Evolutionary conservation across 2,329 filamentous ascomycete genomes (phyloP).

Genomic region (Colletotrichum liaoningense): DNA sequence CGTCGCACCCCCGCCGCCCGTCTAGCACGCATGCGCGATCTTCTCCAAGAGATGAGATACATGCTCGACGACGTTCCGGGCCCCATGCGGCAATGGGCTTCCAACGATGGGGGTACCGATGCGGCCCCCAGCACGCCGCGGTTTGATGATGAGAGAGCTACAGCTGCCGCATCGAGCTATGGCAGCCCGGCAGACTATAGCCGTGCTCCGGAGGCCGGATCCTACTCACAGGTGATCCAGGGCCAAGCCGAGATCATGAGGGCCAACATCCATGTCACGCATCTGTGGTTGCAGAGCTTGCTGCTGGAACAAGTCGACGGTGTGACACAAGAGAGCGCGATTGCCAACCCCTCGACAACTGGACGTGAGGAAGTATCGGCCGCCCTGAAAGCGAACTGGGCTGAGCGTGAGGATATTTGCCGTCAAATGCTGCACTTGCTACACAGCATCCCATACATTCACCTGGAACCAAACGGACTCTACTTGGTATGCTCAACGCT

Average conservation of each 20-base stretch:
- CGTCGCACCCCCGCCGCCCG: slow-evolving; percentile 31
- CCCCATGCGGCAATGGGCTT: slow-evolving; percentile 41
- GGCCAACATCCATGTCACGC: slow-evolving; percentile 49
- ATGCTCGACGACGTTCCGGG: slow-evolving; percentile 43
- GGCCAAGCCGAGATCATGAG: slow-evolving; percentile 43
- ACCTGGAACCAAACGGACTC: slow-evolving; percentile 48
- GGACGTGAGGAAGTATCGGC: not conserved
- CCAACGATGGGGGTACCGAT: not conserved
- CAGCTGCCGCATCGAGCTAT: slow-evolving; percentile 9
- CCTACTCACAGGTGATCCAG: slow-evolving; percentile 1
- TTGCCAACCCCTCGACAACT: slow-evolving; percentile 8
- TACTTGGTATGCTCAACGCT: slow-evolving; percentile 41
- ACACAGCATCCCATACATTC: slow-evolving; percentile 44
- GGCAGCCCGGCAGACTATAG: slow-evolving; percentile 1
- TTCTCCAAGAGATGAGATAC: slow-evolving; percentile 45
- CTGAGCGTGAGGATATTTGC: slow-evolving; percentile 48
- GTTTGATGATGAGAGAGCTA: slow-evolving; percentile 1
- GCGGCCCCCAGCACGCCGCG: not conserved
- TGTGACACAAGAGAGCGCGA: slow-evolving; percentile 35
- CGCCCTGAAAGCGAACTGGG: slow-evolving; percentile 41
- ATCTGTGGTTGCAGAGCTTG: slow-evolving; percentile 50
- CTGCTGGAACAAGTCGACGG: slow-evolving; percentile 48
- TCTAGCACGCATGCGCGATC: slow-evolving; percentile 39
- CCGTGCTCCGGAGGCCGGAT: not conserved
- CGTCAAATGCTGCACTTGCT: slow-evolving; percentile 49